phyloP scores from a whole-genome alignment of 805 yeast species.

The Grigorovia humatica region DNA sequence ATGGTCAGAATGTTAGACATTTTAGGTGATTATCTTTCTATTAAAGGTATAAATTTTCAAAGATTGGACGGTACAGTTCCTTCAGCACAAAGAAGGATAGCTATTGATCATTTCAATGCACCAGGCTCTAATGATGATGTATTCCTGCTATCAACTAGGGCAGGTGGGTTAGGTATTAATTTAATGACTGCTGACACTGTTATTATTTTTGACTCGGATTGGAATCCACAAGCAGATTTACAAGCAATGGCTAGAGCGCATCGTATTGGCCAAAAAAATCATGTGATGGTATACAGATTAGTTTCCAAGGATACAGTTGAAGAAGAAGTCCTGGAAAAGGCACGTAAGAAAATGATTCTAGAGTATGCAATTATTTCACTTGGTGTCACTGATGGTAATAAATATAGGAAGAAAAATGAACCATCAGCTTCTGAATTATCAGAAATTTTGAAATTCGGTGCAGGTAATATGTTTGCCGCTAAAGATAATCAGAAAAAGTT shows the following conservation, averaged over 20 bases:
- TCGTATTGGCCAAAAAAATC: conserved; percentile 98
- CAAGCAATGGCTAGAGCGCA: conserved; percentile 99
- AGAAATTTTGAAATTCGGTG: conserved; percentile 94
- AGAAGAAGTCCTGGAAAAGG: conserved; percentile 93
- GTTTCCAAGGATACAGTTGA: conserved; percentile 98
- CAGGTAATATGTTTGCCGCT: conserved; percentile 97
- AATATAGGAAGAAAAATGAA: conserved; percentile 46
- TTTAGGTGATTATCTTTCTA: conserved; percentile 80
- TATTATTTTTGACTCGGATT: conserved; percentile 92
- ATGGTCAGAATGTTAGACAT: conserved; percentile 97
- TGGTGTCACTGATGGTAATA: conserved; percentile 74
- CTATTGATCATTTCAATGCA: conserved; percentile 94
- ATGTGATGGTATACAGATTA: conserved; percentile 93
- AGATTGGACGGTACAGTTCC: conserved; percentile 95
- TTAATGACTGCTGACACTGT: conserved; percentile 99
- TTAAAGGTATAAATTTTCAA: conserved; percentile 83
- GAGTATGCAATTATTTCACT: conserved; percentile 95
- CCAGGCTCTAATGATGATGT: conserved; percentile 88
- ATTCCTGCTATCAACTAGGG: conserved; percentile 85
- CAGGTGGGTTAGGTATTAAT: conserved; percentile 98
- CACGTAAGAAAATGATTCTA: conserved; percentile 94
- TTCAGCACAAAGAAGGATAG: conserved; percentile 82
- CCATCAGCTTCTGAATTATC: conserved; percentile 79
- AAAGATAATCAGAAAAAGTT: conserved; percentile 88
- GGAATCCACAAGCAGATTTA: conserved; percentile 99